Percentiles rank a stretch among this genome's conserved stretches.
phyloP scores from a whole-genome alignment of 139 green algal species.

The Pseudopediastrum boryanum region DNA sequence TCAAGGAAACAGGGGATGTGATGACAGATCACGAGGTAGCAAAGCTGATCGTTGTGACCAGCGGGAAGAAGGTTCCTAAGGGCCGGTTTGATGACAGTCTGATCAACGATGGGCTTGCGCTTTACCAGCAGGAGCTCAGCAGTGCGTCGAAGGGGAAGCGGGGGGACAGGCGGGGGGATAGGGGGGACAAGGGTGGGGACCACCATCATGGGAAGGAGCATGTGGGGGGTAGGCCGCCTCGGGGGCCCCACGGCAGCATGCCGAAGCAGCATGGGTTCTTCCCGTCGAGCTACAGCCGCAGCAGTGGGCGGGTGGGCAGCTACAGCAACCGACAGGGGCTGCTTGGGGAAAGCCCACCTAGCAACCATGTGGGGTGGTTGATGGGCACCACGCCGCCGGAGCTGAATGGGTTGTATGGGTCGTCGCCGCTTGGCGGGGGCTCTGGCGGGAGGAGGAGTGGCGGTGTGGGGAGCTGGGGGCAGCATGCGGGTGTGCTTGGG shows the following conservation, averaged over 20 bases:
- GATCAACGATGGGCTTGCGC: slow-evolving; percentile 87
- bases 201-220: not conserved
- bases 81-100: slow-evolving; percentile 41
- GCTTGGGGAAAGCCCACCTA: slow-evolving; percentile 53
- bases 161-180: not conserved
- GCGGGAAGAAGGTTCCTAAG: slow-evolving; percentile 29
- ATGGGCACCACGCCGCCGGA: slow-evolving; percentile 77
- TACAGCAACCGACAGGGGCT: not conserved
- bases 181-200: too few relatives aligned
- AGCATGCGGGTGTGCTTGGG: not conserved
- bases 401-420: slow-evolving; percentile 51
- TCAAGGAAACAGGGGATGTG: slow-evolving; percentile 42
- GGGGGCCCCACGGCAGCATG: not conserved
- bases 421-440: slow-evolving; percentile 27
- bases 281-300: not conserved
- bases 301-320: not conserved
- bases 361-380: slow-evolving; percentile 72
- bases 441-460: slow-evolving; percentile 31
- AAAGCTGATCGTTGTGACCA: slow-evolving; percentile 72
- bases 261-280: slow-evolving; percentile 12
- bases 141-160: not conserved
- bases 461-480: not conserved
- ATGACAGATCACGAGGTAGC: slow-evolving; percentile 83
- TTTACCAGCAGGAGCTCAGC: slow-evolving; percentile 77
- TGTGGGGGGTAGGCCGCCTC: too few relatives aligned